Evolutionary conservation across 768 basidiomycete genomes (phyloP), one percentile per base, ranked within the genome.

Genomic region (Kondoa malvinella): DNA sequence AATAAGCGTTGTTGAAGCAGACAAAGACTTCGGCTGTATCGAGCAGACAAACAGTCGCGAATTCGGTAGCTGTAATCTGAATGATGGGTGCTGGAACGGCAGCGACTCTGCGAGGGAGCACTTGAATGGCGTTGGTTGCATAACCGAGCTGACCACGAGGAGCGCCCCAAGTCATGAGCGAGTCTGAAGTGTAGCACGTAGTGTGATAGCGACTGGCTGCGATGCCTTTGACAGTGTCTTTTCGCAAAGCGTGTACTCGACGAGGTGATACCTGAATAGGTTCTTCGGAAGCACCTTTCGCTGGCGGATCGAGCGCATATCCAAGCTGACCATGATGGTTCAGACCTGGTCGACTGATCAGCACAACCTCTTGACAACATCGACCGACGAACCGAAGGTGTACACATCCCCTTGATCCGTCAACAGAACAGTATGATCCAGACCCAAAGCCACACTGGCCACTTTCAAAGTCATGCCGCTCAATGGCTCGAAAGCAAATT

Each of bases 341-440:
- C 29, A 89, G 77, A 16, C 90, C 40, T 50, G 21, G 21, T 8
- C 8, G 8, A 50, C 21, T 50, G 21, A 8, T 50, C 40, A 50
- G 40, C 8, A 8, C 40, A 21, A 50, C 40, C 8, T 50, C 8
- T 8, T 50, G 40, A 21, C 40, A 30, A 21, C n/a, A 33, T 30
- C 61, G 69, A n/a, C 67, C 31, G 68, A 62, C 8, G 33, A 30
- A 4, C 76, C 95, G 89, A 92, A 97, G 27, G 86, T 90, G 50
- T 86, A 83, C 1, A 96, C 83, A 73, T 92, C 89, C 2, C 94
- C 92, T 0, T 81, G 75, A 29, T 80, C 82, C 0, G 91, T 92
- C 31, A 97, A 79, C 0, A 84, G 87, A 31, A 97, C 83, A 0
- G 92, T 92, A 75, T 97, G 95, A 73, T 99, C 95, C 76, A 94